These are phyloP conservation scores for Trichoderma breve DNA, from an alignment of 2,329 filamentous ascomycete genomes.

Conservation along the genomic window DNA sequence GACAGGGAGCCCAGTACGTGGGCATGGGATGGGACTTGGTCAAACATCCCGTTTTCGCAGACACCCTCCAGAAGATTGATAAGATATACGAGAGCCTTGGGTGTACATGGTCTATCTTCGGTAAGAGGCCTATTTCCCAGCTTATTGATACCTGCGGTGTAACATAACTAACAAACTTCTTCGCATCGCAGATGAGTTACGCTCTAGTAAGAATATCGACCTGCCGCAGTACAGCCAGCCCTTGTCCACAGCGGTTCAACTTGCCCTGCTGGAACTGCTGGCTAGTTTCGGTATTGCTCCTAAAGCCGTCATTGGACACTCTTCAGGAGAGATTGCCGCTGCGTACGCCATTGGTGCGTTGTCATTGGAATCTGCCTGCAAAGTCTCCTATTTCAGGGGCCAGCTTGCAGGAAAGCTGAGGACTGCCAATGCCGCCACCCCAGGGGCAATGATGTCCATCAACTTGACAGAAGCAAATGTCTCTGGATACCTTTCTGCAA, in stretches of 20 bases:
- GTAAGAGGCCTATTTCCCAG: not conserved
- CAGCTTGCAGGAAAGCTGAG: constrained; percentile 11
- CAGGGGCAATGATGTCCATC: constrained; percentile 13
- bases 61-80: constrained; percentile 24
- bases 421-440: not conserved
- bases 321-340: constrained; percentile 41
- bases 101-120: constrained; percentile 8
- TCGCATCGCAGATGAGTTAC: not conserved
- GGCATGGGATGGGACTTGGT: constrained; percentile 33
- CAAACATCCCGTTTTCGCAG: constrained; percentile 31
- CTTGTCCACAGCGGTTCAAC: constrained; percentile 37
- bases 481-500: not conserved
- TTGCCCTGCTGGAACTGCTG: constrained; percentile 41
- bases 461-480: not conserved
- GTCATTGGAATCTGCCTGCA: constrained; percentile 30
- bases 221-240: constrained; percentile 31
- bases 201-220: not conserved
- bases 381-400: constrained; percentile 39
- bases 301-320: constrained; percentile 38
- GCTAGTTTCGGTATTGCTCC: constrained; percentile 31
- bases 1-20: constrained; percentile 33
- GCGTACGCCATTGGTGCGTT: constrained; percentile 30
- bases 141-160: not conserved
- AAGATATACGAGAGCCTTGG: not conserved
- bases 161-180: not conserved